Evolutionary conservation across 2,329 filamentous ascomycete genomes (phyloP).

Genomic region (Cadophora sp.): DNA sequence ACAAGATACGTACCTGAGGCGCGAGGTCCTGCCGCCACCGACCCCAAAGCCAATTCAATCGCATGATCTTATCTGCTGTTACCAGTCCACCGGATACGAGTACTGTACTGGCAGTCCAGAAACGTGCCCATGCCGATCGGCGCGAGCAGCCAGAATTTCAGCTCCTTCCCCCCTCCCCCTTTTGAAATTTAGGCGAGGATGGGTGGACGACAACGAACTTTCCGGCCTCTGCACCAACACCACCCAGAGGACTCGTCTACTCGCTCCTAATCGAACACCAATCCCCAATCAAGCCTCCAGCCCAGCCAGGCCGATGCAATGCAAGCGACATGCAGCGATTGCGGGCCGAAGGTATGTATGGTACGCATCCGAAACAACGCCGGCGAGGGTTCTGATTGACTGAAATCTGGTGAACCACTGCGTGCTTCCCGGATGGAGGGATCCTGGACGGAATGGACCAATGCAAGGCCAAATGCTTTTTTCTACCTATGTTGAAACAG

Average conservation of each 20-base stretch:
- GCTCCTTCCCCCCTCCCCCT: slow-evolving; percentile 5
- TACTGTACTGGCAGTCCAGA: not conserved
- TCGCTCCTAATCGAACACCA: slow-evolving; percentile 3
- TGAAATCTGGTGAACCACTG: not conserved
- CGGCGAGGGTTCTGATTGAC: slow-evolving; percentile 13
- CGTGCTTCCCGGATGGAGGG: not conserved
- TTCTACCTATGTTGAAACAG: not conserved
- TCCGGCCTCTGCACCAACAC: not conserved
- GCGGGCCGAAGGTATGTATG: slow-evolving; percentile 21
- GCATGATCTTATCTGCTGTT: slow-evolving; percentile 19
- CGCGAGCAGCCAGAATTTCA: slow-evolving; percentile 17
- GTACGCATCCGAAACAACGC: slow-evolving; percentile 12
- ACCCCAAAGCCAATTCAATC: slow-evolving; percentile 22
- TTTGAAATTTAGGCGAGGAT: slow-evolving; percentile 8
- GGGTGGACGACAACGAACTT: not conserved
- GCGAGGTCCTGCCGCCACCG: slow-evolving; percentile 10
- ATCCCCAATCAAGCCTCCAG: slow-evolving; percentile 5
- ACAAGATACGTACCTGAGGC: slow-evolving; percentile 3
- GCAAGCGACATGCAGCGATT: slow-evolving; percentile 12
- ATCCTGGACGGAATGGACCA: not conserved
- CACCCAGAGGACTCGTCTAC: not conserved
- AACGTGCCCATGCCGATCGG: not conserved
- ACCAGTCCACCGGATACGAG: slow-evolving; percentile 21
- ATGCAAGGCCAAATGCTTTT: slow-evolving; percentile 1
- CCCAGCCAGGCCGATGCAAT: slow-evolving; percentile 2